These are phyloP conservation scores for Botrytis medusae DNA, from an alignment of 2,329 filamentous ascomycete genomes.

Conservation along the genomic window DNA sequence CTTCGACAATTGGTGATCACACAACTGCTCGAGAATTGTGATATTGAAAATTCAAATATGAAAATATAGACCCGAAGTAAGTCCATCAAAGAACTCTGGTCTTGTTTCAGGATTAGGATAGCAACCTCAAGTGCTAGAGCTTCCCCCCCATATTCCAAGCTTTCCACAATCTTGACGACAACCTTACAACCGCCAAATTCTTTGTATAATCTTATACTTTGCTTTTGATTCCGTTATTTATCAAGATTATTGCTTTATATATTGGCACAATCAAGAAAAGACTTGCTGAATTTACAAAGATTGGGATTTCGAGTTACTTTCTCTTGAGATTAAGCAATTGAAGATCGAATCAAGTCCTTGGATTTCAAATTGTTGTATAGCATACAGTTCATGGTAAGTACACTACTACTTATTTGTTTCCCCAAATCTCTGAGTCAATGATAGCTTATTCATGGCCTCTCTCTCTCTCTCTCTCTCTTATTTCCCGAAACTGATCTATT, in stretches of 20 bases:
- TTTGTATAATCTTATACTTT: neutral
- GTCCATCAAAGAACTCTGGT: neutral
- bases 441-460: neutral
- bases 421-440: neutral
- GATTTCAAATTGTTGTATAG: neutral
- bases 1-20: neutral
- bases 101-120: neutral
- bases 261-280: neutral
- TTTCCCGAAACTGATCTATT: neutral
- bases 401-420: neutral
- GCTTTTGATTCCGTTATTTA: neutral
- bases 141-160: neutral
- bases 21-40: neutral
- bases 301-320: neutral
- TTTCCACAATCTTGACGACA: neutral
- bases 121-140: neutral
- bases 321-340: neutral
- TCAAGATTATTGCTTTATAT: fast-evolving
- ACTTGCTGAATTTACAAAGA: too few species aligned
- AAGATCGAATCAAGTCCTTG: neutral
- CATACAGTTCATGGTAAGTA: neutral
- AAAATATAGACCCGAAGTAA: neutral
- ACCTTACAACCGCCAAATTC: neutral
- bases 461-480: neutral
- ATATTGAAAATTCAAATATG: neutral